Percentiles rank a stretch among this genome's conserved stretches.
These are phyloP conservation scores for Leccinellum rugosiceps DNA, from an alignment of 768 basidiomycete species.

Conservation along the genomic window DNA sequence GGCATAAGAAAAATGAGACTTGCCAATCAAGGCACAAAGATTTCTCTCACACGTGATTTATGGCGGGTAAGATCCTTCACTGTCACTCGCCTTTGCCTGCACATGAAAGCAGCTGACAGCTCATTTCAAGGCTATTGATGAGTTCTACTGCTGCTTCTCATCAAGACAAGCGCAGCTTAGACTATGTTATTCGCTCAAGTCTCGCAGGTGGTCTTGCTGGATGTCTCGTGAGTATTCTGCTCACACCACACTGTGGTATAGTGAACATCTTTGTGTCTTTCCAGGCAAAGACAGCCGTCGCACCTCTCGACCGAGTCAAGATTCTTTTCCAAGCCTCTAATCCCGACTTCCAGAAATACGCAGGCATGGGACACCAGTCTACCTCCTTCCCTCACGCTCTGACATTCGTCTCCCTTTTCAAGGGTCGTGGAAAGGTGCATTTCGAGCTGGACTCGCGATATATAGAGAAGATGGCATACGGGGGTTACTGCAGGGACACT, in stretches of 20 bases:
- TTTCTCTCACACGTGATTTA: conserved; percentile 8
- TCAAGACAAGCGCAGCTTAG: conserved; percentile 52
- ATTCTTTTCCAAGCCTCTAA: conserved; percentile 98
- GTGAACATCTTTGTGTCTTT: conserved; percentile 3
- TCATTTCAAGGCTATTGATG: conserved; percentile 24
- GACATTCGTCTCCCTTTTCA: conserved; percentile 10
- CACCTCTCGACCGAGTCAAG: conserved; percentile 96
- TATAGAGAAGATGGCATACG: conserved; percentile 62
- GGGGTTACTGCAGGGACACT: conserved; percentile 94
- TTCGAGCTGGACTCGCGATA: conserved; percentile 72
- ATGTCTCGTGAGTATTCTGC: conserved; percentile 67
- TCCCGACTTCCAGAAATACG: conserved; percentile 90
- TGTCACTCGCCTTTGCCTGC: background rate
- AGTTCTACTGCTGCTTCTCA: conserved; percentile 34
- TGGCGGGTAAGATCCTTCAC: conserved; percentile 16
- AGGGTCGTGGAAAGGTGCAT: conserved; percentile 89
- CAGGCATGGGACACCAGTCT: conserved; percentile 53
- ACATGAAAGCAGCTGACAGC: conserved; percentile 8
- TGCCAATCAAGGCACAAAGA: too few species aligned
- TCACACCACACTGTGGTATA: conserved; percentile 6
- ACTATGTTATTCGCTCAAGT: conserved; percentile 74
- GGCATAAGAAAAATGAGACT: too few species aligned
- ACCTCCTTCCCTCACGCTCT: conserved; percentile 25
- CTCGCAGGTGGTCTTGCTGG: conserved; percentile 93
- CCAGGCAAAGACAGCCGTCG: conserved; percentile 92